Evolutionary conservation across 2,329 filamentous ascomycete genomes (phyloP).

Genomic region (Alternaria tenuissima): DNA sequence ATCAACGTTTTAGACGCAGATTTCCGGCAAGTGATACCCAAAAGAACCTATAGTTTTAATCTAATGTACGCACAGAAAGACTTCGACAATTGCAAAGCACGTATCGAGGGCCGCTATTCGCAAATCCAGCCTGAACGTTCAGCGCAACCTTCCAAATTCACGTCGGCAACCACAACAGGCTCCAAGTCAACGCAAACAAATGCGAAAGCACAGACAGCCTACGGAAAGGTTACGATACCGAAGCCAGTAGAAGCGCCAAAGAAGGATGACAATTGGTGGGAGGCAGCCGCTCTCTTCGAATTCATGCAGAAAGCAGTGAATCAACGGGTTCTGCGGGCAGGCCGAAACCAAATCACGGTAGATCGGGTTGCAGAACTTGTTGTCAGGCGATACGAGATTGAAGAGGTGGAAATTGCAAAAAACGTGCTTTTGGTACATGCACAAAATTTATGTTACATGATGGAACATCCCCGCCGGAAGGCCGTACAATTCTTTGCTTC

Average conservation of each 20-base stretch:
- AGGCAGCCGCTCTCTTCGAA: constrained; percentile 48
- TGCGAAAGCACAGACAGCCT: constrained; percentile 5
- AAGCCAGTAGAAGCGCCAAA: constrained; percentile 34
- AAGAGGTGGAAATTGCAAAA: constrained; percentile 41
- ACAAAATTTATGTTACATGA: constrained; percentile 50
- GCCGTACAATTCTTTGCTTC: constrained; percentile 38
- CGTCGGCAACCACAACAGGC: constrained; percentile 11
- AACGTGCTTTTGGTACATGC: constrained; percentile 49
- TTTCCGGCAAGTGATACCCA: constrained; percentile 43
- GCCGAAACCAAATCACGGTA: constrained; percentile 43
- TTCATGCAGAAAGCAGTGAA: constrained; percentile 52
- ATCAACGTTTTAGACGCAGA: constrained; percentile 49
- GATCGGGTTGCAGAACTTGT: constrained; percentile 46
- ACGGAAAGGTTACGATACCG: constrained; percentile 13
- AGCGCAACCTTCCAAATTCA: constrained; percentile 18
- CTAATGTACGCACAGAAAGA: constrained; percentile 34
- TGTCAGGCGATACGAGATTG: constrained; percentile 49
- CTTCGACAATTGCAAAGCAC: constrained; percentile 43
- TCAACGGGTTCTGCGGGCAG: constrained; percentile 38
- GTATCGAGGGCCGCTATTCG: constrained; percentile 39
- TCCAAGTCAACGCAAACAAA: constrained; percentile 11
- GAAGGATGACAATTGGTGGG: constrained; percentile 53
- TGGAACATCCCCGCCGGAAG: constrained; percentile 47
- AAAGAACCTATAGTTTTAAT: neutral
- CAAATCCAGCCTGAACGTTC: constrained; percentile 22